Evolutionary conservation across 495 filamentous ascomycete genomes (phyloP), one percentile per base, ranked within the genome.

Genomic region (Aspergillus bertholletiae): DNA sequence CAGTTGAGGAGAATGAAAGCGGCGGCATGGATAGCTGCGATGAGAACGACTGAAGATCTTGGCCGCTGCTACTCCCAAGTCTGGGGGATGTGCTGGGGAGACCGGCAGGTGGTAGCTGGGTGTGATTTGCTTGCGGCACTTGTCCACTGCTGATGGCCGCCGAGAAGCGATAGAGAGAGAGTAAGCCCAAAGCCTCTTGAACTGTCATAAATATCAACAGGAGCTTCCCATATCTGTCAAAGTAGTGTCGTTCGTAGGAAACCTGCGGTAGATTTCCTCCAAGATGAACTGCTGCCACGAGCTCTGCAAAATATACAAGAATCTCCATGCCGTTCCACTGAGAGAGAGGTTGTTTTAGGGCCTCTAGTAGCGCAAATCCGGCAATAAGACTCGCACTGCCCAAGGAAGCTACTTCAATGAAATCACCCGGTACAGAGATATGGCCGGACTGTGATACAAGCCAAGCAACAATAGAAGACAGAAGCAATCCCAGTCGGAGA

Each of bases 271-370:
- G 59, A 56, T 74, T 68, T 23, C 64, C 71, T 21, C 74, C 74
- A 9, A 76, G 55, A 39, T 74, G 69, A 48, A 78, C 60, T 11
- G 71, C 71, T 4, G 65, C 67, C 7, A 41, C 66, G 17, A 78
- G 68, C 52, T 78, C 72, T 2, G 71, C 72, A 44, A 74, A 62
- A 20, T 69, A 74, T 17, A 78, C 62, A 46, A 76, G 56, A n/a
- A 78, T 72, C 43, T 76, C 74, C 58, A 72, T 70, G 11, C 69
- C 69, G 52, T 70, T 74, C 71, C 72, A 76, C 22, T 75, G 61
- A 2, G 34, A 52, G 22, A 74, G 60, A 20, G 71, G 72, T 22
- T 61, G 58, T 44, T 76, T 75, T 24, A 75, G 52, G 24, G 55
- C 64, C 46, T 72, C 70, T 22, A 78, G 40, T 17, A 78, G 62